Evolutionary conservation across 805 yeast species (phyloP), one percentile per base, ranked within the genome.

Genomic region (Candida bentonensis): DNA sequence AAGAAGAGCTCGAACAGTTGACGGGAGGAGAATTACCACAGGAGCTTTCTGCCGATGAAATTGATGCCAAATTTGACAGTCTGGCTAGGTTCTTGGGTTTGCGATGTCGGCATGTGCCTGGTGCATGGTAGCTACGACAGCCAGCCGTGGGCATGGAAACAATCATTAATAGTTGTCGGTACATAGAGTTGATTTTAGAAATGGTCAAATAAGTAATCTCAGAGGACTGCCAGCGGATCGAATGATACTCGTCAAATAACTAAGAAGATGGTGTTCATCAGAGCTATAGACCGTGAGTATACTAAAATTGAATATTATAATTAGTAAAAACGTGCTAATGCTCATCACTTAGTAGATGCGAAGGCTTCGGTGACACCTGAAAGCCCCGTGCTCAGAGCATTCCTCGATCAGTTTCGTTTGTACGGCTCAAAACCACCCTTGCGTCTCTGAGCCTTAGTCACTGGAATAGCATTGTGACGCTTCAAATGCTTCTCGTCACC

Each of bases 201-300:
- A 58, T 25, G 58, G 51, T 21, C 63, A 60, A 4, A 44, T 58
- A 3, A 51, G 53, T 2, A 43, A 53, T 54, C 39, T 63, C 59
- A 48, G 51, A 59, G 42, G 48, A 51, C 5, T 53, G 52, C 23
- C 62, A 57, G 47, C 47, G 11, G 36, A 79, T 68, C 54, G 79
- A 77, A n/a, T n/a, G n/a, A n/a, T n/a, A n/a, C n/a, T n/a, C n/a
- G n/a, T n/a, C n/a, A n/a, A n/a, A n/a, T n/a, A n/a, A n/a, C n/a
- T n/a, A n/a, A n/a, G n/a, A n/a, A n/a, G n/a, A n/a, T n/a, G n/a
- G n/a, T n/a, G n/a, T n/a, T n/a, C n/a, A n/a, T n/a, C n/a, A n/a
- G n/a, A n/a, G n/a, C n/a, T n/a, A n/a, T n/a, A n/a, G n/a, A n/a
- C n/a, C n/a, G n/a, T n/a, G n/a, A n/a, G n/a, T n/a, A n/a, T n/a